Evolutionary conservation across 352 stramenopile species (phyloP), one percentile per base, ranked within the genome.

Genomic region (Halophytophthora polymorphica): DNA sequence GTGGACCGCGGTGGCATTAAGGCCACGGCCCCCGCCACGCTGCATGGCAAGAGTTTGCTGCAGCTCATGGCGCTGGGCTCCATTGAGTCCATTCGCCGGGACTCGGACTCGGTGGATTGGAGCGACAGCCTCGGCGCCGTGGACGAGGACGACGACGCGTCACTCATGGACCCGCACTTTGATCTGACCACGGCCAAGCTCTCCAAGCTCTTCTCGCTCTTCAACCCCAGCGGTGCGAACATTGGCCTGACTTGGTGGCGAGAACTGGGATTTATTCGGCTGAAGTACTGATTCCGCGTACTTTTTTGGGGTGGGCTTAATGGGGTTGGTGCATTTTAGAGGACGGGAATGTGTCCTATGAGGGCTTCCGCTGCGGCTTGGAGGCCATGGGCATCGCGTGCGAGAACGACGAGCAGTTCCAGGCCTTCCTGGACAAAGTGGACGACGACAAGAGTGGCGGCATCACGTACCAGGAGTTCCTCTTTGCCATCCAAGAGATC

Each of bases 401-500:
- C 31, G 71, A 69, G 11, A 62, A 84, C 22, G 67, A 91, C 38
- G 65, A 73, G 0, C 68, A 84, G 44, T 92, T 94, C 36, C 66
- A 70, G 11, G 55, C 61, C 6, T 90, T 95, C 56, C 83, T 94
- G 19, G 40, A 67, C 0, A 85, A 91, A 47, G 69, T 94, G 8
- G 83, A 96, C 53, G 71, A 90, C 46, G 82, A 96, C 45, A 64
- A 79, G 39, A 91, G 86, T 62, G 83, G 83, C 19, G 74, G 79
- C 23, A 95, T 96, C 55, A 83, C 82, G 36, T 92, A 86, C 60
- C 69, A 86, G 19, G 84, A 96, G 47, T 96, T 96, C 63, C 64
- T 90, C 45, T 80, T 86, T 29, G 83, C 81, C n/a, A 83, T 96
- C 22, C 86, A 95, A 36, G 85, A 91, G 58, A 89, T 96, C 53